Percentiles rank a stretch among this genome's conserved stretches.
Conservation (phyloP, 2,329 filamentous ascomycete species). For the Colletotrichum sp. region DNA sequence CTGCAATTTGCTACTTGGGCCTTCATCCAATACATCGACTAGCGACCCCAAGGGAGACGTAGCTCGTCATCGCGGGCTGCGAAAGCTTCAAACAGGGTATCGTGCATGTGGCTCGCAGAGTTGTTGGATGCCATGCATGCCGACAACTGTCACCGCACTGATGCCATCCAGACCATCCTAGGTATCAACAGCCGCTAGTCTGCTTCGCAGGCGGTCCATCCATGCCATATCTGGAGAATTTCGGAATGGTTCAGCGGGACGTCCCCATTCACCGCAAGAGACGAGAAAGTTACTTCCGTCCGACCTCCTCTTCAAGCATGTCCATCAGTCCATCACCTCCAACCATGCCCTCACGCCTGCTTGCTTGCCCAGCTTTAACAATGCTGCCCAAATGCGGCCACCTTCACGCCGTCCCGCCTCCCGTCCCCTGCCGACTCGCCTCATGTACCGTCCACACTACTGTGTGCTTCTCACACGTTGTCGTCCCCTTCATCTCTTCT, state of each 20-base stretch:
- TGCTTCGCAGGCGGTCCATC: not conserved
- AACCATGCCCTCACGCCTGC: not conserved
- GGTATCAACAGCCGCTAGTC: constrained; percentile 11
- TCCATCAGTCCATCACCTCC: not conserved
- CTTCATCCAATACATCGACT: not conserved
- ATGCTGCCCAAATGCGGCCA: constrained; percentile 16
- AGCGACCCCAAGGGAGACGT: not conserved
- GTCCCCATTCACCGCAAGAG: constrained; percentile 10
- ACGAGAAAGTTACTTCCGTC: constrained; percentile 9
- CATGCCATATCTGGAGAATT: constrained; percentile 4
- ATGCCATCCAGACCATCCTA: constrained; percentile 10
- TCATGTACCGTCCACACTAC: not conserved
- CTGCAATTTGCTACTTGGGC: not conserved
- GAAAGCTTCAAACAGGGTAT: not conserved
- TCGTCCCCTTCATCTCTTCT: not conserved
- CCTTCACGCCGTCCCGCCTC: not conserved
- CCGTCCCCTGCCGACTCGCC: not conserved
- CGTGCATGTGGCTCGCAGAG: not conserved
- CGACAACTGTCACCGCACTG: constrained; percentile 11
- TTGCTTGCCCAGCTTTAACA: not conserved
- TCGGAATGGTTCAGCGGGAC: constrained; percentile 5
- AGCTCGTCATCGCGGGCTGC: constrained; percentile 2
- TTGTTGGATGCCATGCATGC: constrained; percentile 9
- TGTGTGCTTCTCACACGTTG: not conserved
- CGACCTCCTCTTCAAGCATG: not conserved